phyloP scores from a whole-genome alignment of 176 grass and related monocot genomes.

The Lolium rigidum region DNA sequence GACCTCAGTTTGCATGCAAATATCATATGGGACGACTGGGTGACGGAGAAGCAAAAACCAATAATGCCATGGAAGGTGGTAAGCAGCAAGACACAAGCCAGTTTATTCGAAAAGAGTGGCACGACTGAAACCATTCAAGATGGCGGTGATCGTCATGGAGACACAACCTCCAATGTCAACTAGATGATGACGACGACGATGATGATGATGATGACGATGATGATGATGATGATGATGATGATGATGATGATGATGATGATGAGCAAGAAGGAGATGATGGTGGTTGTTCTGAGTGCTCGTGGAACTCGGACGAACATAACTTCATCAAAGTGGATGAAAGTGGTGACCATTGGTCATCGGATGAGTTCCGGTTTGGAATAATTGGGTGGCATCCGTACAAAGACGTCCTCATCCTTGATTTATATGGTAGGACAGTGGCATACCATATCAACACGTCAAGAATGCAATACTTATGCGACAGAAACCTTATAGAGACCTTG shows the following conservation, averaged over 20 bases:
- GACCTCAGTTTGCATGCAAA: not conserved
- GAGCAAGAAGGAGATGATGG: not conserved
- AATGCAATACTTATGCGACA: too few relatives aligned
- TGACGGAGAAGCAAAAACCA: not conserved
- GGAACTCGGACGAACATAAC: not conserved
- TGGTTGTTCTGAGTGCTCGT: not conserved
- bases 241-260: not conserved
- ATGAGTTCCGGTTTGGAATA: too few relatives aligned
- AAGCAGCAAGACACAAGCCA: not conserved
- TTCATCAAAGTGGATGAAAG: not conserved
- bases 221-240: not conserved
- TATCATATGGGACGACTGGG: not conserved
- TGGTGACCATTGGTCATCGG: too few relatives aligned
- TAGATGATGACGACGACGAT: not conserved
- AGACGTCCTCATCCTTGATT: too few relatives aligned
- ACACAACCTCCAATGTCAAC: not conserved
- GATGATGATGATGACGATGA: not conserved
- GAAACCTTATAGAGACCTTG: too few relatives aligned
- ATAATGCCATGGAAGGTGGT: not conserved
- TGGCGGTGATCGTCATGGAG: not conserved
- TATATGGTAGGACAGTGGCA: too few relatives aligned
- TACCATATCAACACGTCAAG: too few relatives aligned
- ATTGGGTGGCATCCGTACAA: too few relatives aligned
- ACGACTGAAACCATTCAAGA: not conserved
- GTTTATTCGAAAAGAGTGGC: not conserved